Evolutionary conservation across 1,284 basidiomycete species (phyloP).

Genomic region (Malassezia psittaci): DNA sequence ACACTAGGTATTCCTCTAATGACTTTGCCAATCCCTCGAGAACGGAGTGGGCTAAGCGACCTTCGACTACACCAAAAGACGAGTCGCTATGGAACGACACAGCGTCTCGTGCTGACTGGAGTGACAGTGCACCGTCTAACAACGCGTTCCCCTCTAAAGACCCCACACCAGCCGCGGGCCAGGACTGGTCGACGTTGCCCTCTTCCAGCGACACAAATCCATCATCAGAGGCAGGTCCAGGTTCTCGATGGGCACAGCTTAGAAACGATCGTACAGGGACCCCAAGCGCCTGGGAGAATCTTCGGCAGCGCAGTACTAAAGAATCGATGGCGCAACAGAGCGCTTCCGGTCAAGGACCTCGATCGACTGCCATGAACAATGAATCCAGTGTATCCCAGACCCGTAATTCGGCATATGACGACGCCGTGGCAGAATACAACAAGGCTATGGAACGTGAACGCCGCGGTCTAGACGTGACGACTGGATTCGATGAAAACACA

Average conservation of each 20-base stretch:
- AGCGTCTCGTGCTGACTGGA: neutral
- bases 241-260: constrained; percentile 15
- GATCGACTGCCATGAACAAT: neutral
- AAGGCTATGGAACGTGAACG: constrained; percentile 15
- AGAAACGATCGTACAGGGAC: constrained; percentile 6
- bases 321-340: neutral
- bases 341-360: neutral
- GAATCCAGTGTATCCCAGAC: neutral
- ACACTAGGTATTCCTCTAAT: no score
- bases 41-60: no score
- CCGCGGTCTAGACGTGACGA: constrained; percentile 12
- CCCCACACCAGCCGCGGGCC: neutral
- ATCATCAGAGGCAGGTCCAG: neutral
- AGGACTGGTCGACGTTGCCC: constrained; percentile 10
- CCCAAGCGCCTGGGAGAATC: constrained; percentile 15
- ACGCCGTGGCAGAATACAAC: constrained; percentile 10
- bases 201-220: no score
- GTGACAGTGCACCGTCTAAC: no score
- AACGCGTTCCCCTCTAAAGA: no score
- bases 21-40: no score
- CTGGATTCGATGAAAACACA: constrained; percentile 4
- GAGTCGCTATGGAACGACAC: neutral
- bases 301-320: constrained; percentile 8
- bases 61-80: neutral
- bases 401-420: constrained; percentile 5